Base-by-base conservation (phyloP, 2,329 filamentous ascomycete genomes). In the Nemania sp. region DNA sequence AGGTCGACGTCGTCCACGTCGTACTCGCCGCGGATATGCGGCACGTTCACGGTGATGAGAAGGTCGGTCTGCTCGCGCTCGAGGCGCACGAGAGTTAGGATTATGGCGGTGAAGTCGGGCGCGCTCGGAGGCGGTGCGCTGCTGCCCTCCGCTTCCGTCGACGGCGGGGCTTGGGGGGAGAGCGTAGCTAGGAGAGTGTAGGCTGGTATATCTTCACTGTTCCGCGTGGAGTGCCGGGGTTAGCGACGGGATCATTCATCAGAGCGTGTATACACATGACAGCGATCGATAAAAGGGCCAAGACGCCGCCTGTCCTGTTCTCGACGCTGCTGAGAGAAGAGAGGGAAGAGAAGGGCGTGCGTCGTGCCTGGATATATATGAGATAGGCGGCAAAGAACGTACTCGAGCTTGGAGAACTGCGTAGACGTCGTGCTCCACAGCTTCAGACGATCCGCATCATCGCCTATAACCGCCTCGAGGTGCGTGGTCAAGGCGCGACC, bases 31-130 rank as follows among this genome's bases (percentile, higher is more conserved):
- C 85, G 82, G 67, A 92, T 88, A 72, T 95, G 89, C 29, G 93
- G 94, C 49, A 96, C 90, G 76, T 97, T 97, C 72, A 97, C 86
- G 42, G 90, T 90, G 64, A 97, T 86, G 48, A 97, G 79, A 40
- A 98, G 78, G 75, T 98, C 94, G 1, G 93, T 94, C 59, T 80
- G 81, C 72, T 92, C 83, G 69, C 85, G 83, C 75, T 88, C 88
- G 48, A 98, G 81, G 15, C 94, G 83, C 58, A 97, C 78, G 42
- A 97, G 80, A 15, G 91, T 86, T 66, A 96, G 81, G 66, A 93
- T 85, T 61, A 95, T 88, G 43, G 86, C 90, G 7, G 90, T 91
- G 74, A 90, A 90, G 71, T 87, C 83, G 47, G 78, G 83, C 20
- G 76, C 67, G 79, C 72, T 63, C 73, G 79, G 46, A 34, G 29